These are phyloP conservation scores for Mycothermus thermophilus DNA, from an alignment of 495 filamentous ascomycete species.

Conservation along the genomic window DNA sequence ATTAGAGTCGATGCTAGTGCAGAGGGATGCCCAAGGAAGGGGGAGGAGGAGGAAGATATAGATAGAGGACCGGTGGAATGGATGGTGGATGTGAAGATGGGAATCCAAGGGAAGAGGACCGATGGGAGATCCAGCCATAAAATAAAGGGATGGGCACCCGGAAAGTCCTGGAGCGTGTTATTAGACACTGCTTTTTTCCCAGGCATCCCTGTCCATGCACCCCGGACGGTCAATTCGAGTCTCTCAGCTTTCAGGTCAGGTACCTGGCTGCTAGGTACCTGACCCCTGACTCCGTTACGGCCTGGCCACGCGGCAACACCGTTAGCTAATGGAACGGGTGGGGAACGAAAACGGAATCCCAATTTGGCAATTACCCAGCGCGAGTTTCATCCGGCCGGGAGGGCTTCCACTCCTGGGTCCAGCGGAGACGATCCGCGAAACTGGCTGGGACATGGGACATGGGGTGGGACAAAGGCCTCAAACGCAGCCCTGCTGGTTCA, in stretches of 20 bases:
- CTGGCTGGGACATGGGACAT: too few species aligned
- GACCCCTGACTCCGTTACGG: constrained; percentile 17
- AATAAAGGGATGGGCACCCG: constrained; percentile 20
- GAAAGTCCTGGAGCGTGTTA: constrained; percentile 13
- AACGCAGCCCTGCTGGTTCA: too few species aligned
- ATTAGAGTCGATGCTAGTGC: too few species aligned
- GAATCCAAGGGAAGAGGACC: constrained; percentile 15
- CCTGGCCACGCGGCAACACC: too few species aligned
- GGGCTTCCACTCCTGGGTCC: constrained; percentile 14
- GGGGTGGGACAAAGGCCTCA: too few species aligned
- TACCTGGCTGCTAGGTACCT: constrained; percentile 15
- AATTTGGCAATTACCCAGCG: too few species aligned
- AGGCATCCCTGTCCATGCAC: constrained; percentile 6
- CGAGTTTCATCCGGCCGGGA: constrained; percentile 6
- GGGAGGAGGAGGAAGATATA: constrained; percentile 1
- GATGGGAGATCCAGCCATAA: constrained; percentile 18
- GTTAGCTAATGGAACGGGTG: too few species aligned
- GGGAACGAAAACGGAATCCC: too few species aligned
- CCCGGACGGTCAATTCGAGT: constrained; percentile 14
- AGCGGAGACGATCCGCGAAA: constrained; percentile 16
- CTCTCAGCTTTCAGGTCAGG: constrained; percentile 12
- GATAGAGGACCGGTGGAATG: constrained; percentile 6
- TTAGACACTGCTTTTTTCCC: constrained; percentile 13
- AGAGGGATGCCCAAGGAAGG: constrained; percentile 2
- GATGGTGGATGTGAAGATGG: constrained; percentile 15